Evolutionary conservation across 2,329 filamentous ascomycete genomes (phyloP).

Genomic region (Dactylellina cionopaga): DNA sequence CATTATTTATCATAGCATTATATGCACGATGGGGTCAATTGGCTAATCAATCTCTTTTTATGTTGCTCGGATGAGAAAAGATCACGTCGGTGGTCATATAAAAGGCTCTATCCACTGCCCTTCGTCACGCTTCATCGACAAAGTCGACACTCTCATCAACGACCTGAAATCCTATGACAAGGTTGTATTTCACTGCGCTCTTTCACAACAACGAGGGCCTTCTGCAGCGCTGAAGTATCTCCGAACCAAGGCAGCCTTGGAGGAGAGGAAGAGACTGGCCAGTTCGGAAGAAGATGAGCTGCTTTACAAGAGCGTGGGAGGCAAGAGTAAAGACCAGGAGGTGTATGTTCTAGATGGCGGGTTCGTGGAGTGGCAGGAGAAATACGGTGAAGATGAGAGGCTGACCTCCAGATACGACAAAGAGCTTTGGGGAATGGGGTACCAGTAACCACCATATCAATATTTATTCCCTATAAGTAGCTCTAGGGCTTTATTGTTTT

Average conservation of each 20-base stretch:
- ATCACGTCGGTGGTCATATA: conserved; percentile 69
- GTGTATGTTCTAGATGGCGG: conserved; percentile 85
- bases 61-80: conserved; percentile 17
- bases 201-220: conserved; percentile 90
- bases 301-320: conserved; percentile 54
- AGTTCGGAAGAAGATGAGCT: conserved; percentile 54
- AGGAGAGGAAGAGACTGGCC: conserved; percentile 57
- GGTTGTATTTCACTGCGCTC: conserved; percentile 92
- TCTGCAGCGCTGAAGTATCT: conserved; percentile 83
- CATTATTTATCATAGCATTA: conserved; percentile 16
- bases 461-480: too few relatives aligned
- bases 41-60: too few relatives aligned
- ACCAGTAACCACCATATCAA: too few relatives aligned
- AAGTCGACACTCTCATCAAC: conserved; percentile 83
- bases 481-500: too few relatives aligned
- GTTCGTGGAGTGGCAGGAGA: conserved; percentile 89
- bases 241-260: conserved; percentile 69
- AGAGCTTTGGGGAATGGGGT: conserved; percentile 79
- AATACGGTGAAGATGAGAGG: conserved; percentile 77
- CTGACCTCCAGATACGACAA: conserved; percentile 86
- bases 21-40: too few relatives aligned
- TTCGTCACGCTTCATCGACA: conserved; percentile 75
- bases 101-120: conserved; percentile 79
- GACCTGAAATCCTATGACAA: conserved; percentile 78
- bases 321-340: conserved; percentile 67